Conservation (phyloP, 2,329 filamentous ascomycete species). For the Paramyrothecium roridum region DNA sequence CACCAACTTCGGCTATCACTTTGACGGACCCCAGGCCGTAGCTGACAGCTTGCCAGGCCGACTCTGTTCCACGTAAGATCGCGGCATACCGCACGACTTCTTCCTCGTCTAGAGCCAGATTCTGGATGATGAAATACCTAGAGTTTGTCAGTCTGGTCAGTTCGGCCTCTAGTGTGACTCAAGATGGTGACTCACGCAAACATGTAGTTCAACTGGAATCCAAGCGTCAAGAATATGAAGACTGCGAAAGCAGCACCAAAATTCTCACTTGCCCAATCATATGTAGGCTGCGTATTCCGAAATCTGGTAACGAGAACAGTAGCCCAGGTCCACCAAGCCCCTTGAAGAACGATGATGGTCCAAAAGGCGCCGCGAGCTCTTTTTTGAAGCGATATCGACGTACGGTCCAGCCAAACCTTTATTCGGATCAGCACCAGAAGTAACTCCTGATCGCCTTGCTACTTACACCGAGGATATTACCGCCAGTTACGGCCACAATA, state of each 20-base stretch:
- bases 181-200: conserved; percentile 49
- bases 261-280: conserved; percentile 62
- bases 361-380: conserved; percentile 55
- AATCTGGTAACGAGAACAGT: conserved; percentile 64
- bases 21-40: conserved; percentile 63
- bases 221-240: conserved; percentile 63
- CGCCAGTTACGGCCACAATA: conserved; percentile 61
- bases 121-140: conserved; percentile 68
- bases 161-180: not conserved
- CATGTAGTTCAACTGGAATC: conserved; percentile 73
- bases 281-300: conserved; percentile 51
- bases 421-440: conserved; percentile 9
- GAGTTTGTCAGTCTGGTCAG: not conserved
- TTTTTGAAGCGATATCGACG: conserved; percentile 46
- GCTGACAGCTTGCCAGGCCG: conserved; percentile 69
- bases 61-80: conserved; percentile 67
- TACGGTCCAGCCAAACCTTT: conserved; percentile 57
- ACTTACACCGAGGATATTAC: conserved; percentile 61
- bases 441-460: not conserved
- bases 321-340: conserved; percentile 71
- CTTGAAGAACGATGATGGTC: conserved; percentile 54
- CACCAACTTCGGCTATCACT: conserved; percentile 63
- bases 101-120: conserved; percentile 57
- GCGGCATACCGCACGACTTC: conserved; percentile 68
- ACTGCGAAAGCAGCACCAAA: conserved; percentile 66